Base-by-base conservation (phyloP, 768 basidiomycete genomes). In the Boletus sensibilis region DNA sequence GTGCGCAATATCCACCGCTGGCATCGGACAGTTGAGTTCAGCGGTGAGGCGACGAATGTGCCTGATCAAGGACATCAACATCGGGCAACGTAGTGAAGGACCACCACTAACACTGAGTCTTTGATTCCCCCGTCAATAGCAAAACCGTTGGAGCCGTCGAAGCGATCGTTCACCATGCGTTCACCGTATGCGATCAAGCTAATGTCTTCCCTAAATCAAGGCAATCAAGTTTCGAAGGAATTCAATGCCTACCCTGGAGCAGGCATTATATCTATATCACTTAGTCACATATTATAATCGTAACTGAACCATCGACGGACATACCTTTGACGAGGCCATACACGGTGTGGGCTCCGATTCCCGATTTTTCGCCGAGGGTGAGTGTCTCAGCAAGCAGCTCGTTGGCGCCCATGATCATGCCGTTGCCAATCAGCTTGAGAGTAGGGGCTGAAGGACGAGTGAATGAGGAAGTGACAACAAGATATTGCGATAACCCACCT, bases 41-140 rank as follows among this genome's bases (percentile, higher is more conserved):
- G 83, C 78, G 1, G 85, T 83, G 11, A 94, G 77, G 47, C 79
- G 80, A 53, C 88, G 86, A 51, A 94, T 85, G 67, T 88, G 87
- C 27, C 83, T 83, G 56, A 20, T 41, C 27, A 53, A 31, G 11
- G 54, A 54, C 25, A 23, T 67, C 29, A 54, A 41, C 40, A 60
- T 39, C 9, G 2, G 5, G 58, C 31, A 35, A 50, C 49, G 10
- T 10, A 52, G 20, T 27, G 9, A 31, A 34, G 56, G n/a, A 37
- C 18, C 7, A 52, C 8, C 8, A 75, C 80, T 33, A 43, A 86
- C 79, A 81, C 72, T 0, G 90, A 87, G 65, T 94, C 93, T 65
- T 93, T 93, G 65, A 96, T 84, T 18, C 92, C 94, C n/a, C 90
- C 90, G 44, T 90, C 86, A 47, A 94, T 82, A 13, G 85, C 75